These are phyloP conservation scores for Macadamia tetraphylla DNA, from an alignment of 164 flowering plant genomes.

Conservation along the genomic window DNA sequence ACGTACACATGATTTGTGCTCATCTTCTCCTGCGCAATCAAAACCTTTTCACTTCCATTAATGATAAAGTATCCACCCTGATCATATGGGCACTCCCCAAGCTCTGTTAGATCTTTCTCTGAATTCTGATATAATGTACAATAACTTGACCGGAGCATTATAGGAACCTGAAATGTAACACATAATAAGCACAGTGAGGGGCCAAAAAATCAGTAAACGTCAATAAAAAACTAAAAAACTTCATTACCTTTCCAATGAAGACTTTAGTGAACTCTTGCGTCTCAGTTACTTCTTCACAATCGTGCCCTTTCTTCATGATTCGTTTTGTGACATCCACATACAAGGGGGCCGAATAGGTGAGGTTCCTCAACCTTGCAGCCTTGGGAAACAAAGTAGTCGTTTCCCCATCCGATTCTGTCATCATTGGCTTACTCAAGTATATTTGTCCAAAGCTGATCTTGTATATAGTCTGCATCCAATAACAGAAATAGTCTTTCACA, in stretches of 20 bases:
- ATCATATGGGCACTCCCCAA: slow-evolving; percentile 98
- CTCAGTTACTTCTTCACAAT: slow-evolving; percentile 90
- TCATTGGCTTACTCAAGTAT: slow-evolving; percentile 95
- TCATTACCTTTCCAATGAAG: slow-evolving; percentile 83
- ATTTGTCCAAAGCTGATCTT: slow-evolving; percentile 95
- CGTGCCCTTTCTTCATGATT: slow-evolving; percentile 91
- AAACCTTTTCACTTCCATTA: slow-evolving; percentile 97
- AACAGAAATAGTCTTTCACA: not conserved
- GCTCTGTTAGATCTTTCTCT: slow-evolving; percentile 95
- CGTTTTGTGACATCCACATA: slow-evolving; percentile 91
- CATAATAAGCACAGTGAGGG: not conserved
- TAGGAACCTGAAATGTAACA: slow-evolving; percentile 63
- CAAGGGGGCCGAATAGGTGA: slow-evolving; percentile 93
- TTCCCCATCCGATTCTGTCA: slow-evolving; percentile 99
- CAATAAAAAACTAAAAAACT: not conserved
- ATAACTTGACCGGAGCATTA: slow-evolving; percentile 96
- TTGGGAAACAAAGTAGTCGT: slow-evolving; percentile 94
- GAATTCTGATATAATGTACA: slow-evolving; percentile 87
- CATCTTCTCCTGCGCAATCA: slow-evolving; percentile 99
- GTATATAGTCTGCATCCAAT: slow-evolving; percentile 76
- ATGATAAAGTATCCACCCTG: slow-evolving; percentile 98
- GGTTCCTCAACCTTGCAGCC: slow-evolving; percentile 90
- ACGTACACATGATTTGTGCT: slow-evolving; percentile 99
- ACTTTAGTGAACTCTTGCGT: slow-evolving; percentile 93
- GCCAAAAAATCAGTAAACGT: not conserved